Percentiles rank a stretch among this genome's conserved stretches.
phyloP scores from a whole-genome alignment of 2,329 filamentous ascomycete genomes.

The Pseudopyrenochaeta lycopersici region DNA sequence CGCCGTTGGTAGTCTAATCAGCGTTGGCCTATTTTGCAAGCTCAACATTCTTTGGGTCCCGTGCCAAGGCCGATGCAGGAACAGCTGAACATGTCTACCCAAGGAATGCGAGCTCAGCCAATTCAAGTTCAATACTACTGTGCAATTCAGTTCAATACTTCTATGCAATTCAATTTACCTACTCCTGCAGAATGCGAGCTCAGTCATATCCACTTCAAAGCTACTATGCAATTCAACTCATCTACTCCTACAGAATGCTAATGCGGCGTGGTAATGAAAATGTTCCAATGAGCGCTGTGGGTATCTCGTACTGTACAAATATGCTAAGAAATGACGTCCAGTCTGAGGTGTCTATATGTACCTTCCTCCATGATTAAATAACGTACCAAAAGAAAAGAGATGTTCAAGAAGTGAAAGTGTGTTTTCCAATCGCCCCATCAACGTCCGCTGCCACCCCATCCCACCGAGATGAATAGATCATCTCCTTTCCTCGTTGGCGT shows the following conservation, averaged over 20 bases:
- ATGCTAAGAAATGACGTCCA: background rate
- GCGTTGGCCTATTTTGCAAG: background rate
- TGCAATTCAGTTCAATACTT: too few relatives aligned
- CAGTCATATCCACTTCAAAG: too few relatives aligned
- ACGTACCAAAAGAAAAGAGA: background rate
- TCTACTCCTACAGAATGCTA: background rate
- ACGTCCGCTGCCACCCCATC: slow-evolving; percentile 12
- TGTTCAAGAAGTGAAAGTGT: background rate
- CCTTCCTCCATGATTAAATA: background rate
- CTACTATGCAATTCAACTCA: too few relatives aligned
- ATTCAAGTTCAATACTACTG: too few relatives aligned
- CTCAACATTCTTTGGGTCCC: background rate
- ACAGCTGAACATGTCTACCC: background rate
- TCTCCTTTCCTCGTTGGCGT: slow-evolving; percentile 73
- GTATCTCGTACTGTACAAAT: slow-evolving; percentile 15
- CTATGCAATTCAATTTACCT: too few relatives aligned
- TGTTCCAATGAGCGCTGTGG: slow-evolving; percentile 10
- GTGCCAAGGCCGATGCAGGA: background rate
- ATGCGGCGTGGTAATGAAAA: background rate
- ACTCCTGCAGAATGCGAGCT: too few relatives aligned
- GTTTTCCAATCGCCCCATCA: background rate
- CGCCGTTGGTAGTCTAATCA: background rate
- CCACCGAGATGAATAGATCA: slow-evolving; percentile 65
- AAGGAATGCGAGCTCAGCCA: too few relatives aligned
- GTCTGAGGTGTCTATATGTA: background rate